phyloP scores from a whole-genome alignment of 495 filamentous ascomycete genomes.

The Podospora didyma region DNA sequence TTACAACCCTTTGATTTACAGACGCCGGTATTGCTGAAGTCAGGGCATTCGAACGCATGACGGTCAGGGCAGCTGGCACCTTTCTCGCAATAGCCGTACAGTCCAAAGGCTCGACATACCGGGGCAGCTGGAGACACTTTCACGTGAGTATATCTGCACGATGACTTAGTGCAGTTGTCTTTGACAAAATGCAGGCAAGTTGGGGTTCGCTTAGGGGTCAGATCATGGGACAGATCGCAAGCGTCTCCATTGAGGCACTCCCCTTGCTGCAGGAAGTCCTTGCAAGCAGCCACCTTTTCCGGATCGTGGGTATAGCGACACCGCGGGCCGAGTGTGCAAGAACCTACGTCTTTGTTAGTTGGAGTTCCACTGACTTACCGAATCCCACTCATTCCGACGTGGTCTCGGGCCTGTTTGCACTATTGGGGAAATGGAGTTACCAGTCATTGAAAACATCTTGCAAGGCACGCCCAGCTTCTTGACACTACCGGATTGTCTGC shows the following conservation, averaged over 20 bases:
- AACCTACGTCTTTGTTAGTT: slow-evolving; percentile 55
- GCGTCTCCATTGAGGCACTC: slow-evolving; percentile 72
- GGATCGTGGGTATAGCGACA: slow-evolving; percentile 86
- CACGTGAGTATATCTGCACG: slow-evolving; percentile 88
- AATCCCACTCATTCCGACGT: slow-evolving; percentile 17
- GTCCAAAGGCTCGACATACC: slow-evolving; percentile 81
- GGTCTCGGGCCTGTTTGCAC: slow-evolving; percentile 27
- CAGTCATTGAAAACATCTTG: slow-evolving; percentile 86
- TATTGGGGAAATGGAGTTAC: slow-evolving; percentile 58
- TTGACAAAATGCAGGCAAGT: slow-evolving; percentile 86
- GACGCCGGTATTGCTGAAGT: slow-evolving; percentile 84
- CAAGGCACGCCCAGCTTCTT: slow-evolving; percentile 77
- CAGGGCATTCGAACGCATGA: slow-evolving; percentile 86
- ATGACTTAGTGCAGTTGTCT: slow-evolving; percentile 82
- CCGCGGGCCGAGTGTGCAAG: slow-evolving; percentile 70
- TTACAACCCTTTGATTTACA: slow-evolving; percentile 83
- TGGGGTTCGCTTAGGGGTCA: slow-evolving; percentile 79
- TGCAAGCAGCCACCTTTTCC: slow-evolving; percentile 87
- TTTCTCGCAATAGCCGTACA: slow-evolving; percentile 85
- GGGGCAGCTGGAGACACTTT: slow-evolving; percentile 74
- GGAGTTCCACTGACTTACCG: slow-evolving; percentile 26
- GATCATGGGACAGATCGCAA: slow-evolving; percentile 92
- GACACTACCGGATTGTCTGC: slow-evolving; percentile 41
- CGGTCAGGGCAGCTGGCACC: slow-evolving; percentile 74
- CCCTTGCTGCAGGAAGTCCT: slow-evolving; percentile 75